Evolutionary conservation across 208 protist genomes (phyloP).

Genomic region (Phytomonas sp.): DNA sequence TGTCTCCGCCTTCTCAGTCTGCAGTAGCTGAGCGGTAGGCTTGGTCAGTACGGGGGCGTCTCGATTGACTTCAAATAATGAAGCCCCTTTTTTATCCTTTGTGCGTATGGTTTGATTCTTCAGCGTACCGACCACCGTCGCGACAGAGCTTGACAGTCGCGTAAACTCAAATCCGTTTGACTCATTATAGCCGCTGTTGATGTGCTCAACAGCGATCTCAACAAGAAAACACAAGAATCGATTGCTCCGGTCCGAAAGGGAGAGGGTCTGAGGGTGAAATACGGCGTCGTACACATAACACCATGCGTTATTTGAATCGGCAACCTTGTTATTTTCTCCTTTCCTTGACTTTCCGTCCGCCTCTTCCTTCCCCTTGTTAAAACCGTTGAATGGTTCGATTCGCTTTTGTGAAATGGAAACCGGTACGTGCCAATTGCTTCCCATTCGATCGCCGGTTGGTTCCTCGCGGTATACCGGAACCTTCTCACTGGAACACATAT

Average conservation of each 20-base stretch:
- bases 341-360: neutral
- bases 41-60: constrained; percentile 35
- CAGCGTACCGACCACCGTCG: constrained; percentile 46
- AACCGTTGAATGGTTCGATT: constrained; percentile 30
- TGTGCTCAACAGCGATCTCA: constrained; percentile 89
- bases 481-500: constrained; percentile 79
- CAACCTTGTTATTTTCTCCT: constrained; percentile 2
- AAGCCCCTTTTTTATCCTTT: constrained; percentile 18
- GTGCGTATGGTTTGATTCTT: constrained; percentile 80
- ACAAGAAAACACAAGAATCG: constrained; percentile 86
- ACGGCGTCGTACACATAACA: constrained; percentile 82
- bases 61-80: constrained; percentile 39
- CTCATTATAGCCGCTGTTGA: constrained; percentile 81
- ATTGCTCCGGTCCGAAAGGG: constrained; percentile 59
- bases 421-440: constrained; percentile 85
- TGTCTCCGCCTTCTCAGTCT: neutral
- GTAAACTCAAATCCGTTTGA: constrained; percentile 63
- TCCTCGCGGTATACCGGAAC: constrained; percentile 70
- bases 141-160: constrained; percentile 41
- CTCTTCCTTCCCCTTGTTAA: constrained; percentile 2
- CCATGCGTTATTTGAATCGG: constrained; percentile 1
- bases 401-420: constrained; percentile 72
- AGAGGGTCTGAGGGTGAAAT: constrained; percentile 73
- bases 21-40: constrained; percentile 32
- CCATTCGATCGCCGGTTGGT: constrained; percentile 37